Base-by-base conservation (phyloP, 2,329 filamentous ascomycete genomes). In the Pleomassaria siparia region DNA sequence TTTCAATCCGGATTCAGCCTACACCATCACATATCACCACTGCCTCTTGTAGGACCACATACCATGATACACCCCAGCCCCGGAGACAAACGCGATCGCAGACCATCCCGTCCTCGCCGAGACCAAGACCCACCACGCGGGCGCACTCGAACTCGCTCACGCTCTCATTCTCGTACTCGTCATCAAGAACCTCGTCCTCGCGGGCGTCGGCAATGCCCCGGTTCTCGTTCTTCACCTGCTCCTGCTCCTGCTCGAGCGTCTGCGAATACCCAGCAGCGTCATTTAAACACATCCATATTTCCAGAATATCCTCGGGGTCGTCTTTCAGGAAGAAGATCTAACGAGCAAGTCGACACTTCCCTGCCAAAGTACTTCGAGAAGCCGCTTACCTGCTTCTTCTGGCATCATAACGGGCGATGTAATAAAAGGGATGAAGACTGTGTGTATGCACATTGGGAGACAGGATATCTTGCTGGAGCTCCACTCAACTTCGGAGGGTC, bases 371-470 rank as follows among this genome's bases (percentile, higher is more conserved):
- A 29, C 7, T 16, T 15, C 35, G 44, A 29, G 9, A 44, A 26
- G 18, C 46, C 46, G 2, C 36, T 53, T 7, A 52, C 50, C 9
- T 53, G 50, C 36, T 49, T 47, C 40, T 46, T 49, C 40, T 53
- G 48, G 46, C 28, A 47, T 37, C 13, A 28, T 11, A 29, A 37
- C n/a, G 35, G 35, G 9, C 35, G 35, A 6, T 37, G 35, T 24
- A 37, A 37, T 22, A 37, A 37, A 20, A 37, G 35, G 35, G 35
- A 37, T n/a, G 35, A 22, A 12, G 35, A 37, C 20, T 37, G 35
- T 12, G 20, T 13, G 18, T 50, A 50, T 41, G 47, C 48, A 13
- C 44, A 55, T 29, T 44, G 28, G 30, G 42, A 50, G 11, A 48
- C 46, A 10, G 43, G 43, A n/a, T 35, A 43, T 29, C 12, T 46